Conservation (phyloP, 73 alveolate species). For the Tetrahymena borealis region DNA sequence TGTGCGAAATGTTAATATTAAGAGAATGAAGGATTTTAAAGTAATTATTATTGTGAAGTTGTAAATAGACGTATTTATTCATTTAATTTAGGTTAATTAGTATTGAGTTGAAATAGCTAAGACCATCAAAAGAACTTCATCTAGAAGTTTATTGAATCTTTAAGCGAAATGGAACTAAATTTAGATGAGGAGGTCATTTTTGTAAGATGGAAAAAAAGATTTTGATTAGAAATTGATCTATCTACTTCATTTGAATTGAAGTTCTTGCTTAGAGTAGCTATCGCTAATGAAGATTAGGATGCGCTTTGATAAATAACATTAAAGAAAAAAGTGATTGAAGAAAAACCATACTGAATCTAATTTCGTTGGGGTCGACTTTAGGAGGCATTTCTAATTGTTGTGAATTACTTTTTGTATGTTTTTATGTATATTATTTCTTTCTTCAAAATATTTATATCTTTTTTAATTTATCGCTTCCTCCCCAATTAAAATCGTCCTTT, state of each 20-base stretch:
- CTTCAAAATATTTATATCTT: not conserved
- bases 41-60: too few species aligned
- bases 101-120: too few species aligned
- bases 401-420: constrained; percentile 20
- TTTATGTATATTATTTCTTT: not conserved
- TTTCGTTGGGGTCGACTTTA: constrained; percentile 50
- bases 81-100: too few species aligned
- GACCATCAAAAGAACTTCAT: too few species aligned
- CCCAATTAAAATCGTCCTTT: constrained; percentile 1
- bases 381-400: constrained; percentile 48
- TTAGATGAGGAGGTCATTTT: too few species aligned
- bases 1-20: too few species aligned
- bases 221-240: not conserved
- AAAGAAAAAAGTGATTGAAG: not conserved
- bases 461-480: not conserved
- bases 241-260: not conserved
- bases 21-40: too few species aligned
- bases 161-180: too few species aligned
- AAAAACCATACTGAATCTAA: constrained; percentile 23
- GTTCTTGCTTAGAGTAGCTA: not conserved
- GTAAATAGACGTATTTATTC: too few species aligned
- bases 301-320: constrained; percentile 2
- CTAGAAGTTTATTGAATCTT: too few species aligned
- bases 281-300: not conserved
- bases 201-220: not conserved